Base-by-base conservation (phyloP, 2,329 filamentous ascomycete species). In the Ramularia endophylla region DNA sequence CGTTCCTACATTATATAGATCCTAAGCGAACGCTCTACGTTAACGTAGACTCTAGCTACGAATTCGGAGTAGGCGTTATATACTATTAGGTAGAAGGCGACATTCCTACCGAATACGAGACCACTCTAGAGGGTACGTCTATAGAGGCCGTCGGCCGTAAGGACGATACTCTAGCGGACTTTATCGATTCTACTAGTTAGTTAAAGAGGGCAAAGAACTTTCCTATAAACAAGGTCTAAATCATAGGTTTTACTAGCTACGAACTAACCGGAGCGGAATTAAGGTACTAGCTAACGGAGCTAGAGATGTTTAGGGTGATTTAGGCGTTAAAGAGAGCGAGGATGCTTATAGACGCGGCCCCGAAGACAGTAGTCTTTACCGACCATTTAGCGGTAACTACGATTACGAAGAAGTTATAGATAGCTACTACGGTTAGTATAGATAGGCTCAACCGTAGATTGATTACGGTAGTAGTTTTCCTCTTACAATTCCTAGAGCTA, bases 331-430 rank as follows among this genome's bases (percentile, higher is more conserved):
- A 28, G 16, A 18, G 27, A 17, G 25, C 17, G 2, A 16, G 36
- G 5, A 4, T 8, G 7, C 27, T 38, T 20, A 30, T 38, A 20
- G 27, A 38, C 17, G 9, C 19, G 19, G 27, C 36, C 18, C 3
- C 1, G 1, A 28, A 30, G 16, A 38, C 27, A 3, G 16, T 38
- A n/a, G 19, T 38, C 15, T 38, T 38, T 38, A 38, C 27, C 1
- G 11, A 38, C 18, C 30, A 38, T 9, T 38, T 7, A 12, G 27
- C 16, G 3, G 27, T 38, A 4, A 38, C 18, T 1, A 15, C 27
- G 11, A 38, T 38, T 5, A 8, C 16, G 16, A 38, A 38, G 27
- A 38, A 38, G 19, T 38, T 17, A 16, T 31, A 38, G 15, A 38
- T 38, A 5, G 16, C 27, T 16, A 38, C 27, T 5, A 38, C 27